These are phyloP conservation scores for Marchantia polymorpha DNA, from an alignment of 225 moss, liverwort and hornwort genomes.

Conservation along the genomic window DNA sequence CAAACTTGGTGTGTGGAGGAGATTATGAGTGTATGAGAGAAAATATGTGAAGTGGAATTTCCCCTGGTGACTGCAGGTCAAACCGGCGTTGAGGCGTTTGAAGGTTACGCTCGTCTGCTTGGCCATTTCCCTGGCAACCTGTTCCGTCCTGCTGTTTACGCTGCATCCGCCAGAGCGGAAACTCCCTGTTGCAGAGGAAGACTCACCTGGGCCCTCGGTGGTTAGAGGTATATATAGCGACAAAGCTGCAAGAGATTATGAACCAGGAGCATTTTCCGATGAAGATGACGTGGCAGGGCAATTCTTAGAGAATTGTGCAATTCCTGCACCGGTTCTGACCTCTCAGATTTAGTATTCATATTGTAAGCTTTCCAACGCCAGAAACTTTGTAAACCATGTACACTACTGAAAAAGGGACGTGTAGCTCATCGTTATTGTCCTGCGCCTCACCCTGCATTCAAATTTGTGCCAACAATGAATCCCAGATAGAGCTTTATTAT, in stretches of 20 bases:
- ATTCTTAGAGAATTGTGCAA: slow-evolving; percentile 16
- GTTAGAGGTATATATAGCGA: slow-evolving; percentile 33
- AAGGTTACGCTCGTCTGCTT: slow-evolving; percentile 76
- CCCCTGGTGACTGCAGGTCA: slow-evolving; percentile 58
- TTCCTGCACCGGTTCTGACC: neutral
- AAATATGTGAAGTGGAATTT: neutral
- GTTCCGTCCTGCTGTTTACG: slow-evolving; percentile 59
- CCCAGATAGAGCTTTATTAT: neutral
- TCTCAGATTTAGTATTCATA: neutral
- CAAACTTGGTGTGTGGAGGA: too few relatives aligned
- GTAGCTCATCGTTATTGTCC: neutral
- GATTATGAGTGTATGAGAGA: too few relatives aligned
- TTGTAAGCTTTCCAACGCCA: neutral
- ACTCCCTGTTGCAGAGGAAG: slow-evolving; percentile 17
- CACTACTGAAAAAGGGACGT: neutral
- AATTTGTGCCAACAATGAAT: neutral
- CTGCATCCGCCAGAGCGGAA: slow-evolving; percentile 56
- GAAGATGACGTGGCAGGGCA: slow-evolving; percentile 17
- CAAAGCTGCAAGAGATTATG: slow-evolving; percentile 32
- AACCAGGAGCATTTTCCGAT: slow-evolving; percentile 30
- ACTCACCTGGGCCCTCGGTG: slow-evolving; percentile 16
- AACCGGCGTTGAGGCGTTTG: slow-evolving; percentile 77
- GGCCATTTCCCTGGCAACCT: slow-evolving; percentile 61
- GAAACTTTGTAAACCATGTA: slow-evolving; percentile 23
- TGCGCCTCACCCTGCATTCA: neutral